These are phyloP conservation scores for Naematelia encephala DNA, from an alignment of 768 basidiomycete species.

Conservation along the genomic window DNA sequence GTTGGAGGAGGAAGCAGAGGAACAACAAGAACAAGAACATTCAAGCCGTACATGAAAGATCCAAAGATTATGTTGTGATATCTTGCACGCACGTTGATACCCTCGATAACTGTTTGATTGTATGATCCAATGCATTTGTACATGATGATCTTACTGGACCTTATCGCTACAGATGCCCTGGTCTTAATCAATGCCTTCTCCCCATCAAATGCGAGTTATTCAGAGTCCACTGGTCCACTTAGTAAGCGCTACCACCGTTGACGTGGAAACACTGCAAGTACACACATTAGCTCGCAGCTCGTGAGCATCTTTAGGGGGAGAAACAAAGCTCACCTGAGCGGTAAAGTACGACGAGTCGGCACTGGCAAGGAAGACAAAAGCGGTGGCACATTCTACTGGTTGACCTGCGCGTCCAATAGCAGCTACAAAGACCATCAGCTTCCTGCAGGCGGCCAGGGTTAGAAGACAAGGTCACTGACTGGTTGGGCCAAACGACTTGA, in stretches of 20 bases:
- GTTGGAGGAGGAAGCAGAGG: neutral
- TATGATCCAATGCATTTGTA: neutral
- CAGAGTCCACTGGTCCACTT: conserved; percentile 2
- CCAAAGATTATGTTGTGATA: too few species aligned
- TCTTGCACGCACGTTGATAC: too few species aligned
- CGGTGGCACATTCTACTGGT: conserved; percentile 57
- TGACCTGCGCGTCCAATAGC: conserved; percentile 58
- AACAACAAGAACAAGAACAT: neutral
- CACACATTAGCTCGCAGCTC: conserved; percentile 5
- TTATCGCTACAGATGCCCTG: too few species aligned
- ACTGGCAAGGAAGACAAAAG: conserved; percentile 57
- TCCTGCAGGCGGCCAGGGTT: neutral
- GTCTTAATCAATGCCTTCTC: neutral
- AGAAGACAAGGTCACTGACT: conserved; percentile 22
- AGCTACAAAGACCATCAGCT: conserved; percentile 20
- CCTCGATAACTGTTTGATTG: neutral
- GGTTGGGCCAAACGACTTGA: conserved; percentile 44
- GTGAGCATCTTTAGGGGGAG: neutral
- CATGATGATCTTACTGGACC: too few species aligned
- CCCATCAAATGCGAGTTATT: too few species aligned
- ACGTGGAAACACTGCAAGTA: conserved; percentile 43
- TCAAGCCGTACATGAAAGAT: too few species aligned
- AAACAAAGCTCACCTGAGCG: conserved; percentile 38
- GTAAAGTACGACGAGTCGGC: conserved; percentile 56
- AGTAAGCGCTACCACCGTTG: conserved; percentile 48